Evolutionary conservation across 2,329 filamentous ascomycete genomes (phyloP), one percentile per base, ranked within the genome.

Genomic region (Endocalyx cinctus): DNA sequence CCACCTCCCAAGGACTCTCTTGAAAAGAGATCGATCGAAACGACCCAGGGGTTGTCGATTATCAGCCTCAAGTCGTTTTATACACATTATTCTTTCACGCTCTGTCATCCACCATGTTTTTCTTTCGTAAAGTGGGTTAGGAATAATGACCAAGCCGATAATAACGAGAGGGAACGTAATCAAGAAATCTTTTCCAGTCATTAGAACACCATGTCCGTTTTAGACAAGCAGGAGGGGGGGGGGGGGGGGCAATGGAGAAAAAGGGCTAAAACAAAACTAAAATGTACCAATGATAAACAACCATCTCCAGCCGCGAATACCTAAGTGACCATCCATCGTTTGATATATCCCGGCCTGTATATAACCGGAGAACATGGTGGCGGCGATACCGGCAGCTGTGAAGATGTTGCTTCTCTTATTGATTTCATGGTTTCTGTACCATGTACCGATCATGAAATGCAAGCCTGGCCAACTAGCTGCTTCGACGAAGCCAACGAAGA

Each of bases 251-350:
- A 56, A 47, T 1, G 50, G 53, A 0, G 55, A 23, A 8, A 55
- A 25, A 34, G 13, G 1, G 69, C 60, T 6, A 69, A 31, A 34
- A 61, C 30, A 34, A 61, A 71, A 0, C 69, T 68, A 7, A 64
- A 58, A 4, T 70, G 32, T 1, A 66, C 66, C 34, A 18, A 74
- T 70, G n/a, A 74, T 66, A 30, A 72, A 75, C 0, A 72, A 50
- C 67, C 60, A 64, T 31, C 55, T 46, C 66, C 67, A 70, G 0
- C 68, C 68, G 0, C 62, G 51, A 50, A 68, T 59, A 0, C 66
- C 67, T 3, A 45, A 45, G 4, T 64, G 54, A 0, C 67, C 67
- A 17, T 69, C 65, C 1, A 72, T 56, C 19, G 66, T 67, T 11
- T 59, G 62, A 43, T 70, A 71, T 2, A 66, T 64, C 1, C 65